Percentiles rank a stretch among this genome's conserved stretches.
Evolutionary conservation across 2,329 filamentous ascomycete genomes (phyloP).

Genomic region (Verticillium tricorpus): DNA sequence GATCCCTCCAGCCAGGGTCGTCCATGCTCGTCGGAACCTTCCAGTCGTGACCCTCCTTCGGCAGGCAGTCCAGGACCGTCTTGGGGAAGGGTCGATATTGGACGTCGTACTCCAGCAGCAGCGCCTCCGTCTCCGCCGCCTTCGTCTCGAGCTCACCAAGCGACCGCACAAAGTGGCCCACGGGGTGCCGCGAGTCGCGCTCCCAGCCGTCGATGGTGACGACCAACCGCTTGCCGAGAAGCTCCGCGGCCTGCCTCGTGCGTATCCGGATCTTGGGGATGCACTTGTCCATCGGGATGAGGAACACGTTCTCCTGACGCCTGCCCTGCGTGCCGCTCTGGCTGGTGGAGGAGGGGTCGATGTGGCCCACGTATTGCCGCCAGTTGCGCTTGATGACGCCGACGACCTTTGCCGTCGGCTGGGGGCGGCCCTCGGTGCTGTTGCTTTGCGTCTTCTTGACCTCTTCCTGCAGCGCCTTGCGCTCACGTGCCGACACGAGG

Average conservation of each 20-base stretch:
- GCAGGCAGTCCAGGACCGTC: conserved; percentile 88
- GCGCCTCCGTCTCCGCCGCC: conserved; percentile 92
- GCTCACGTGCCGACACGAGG: conserved; percentile 84
- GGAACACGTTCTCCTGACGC: conserved; percentile 87
- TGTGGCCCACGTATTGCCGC: conserved; percentile 95
- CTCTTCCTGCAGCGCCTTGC: conserved; percentile 82
- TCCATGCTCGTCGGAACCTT: conserved; percentile 75
- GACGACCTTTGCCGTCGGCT: conserved; percentile 89
- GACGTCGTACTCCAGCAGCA: conserved; percentile 92
- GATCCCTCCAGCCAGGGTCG: conserved; percentile 81
- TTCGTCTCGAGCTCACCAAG: conserved; percentile 93
- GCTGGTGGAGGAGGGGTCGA: conserved; percentile 81
- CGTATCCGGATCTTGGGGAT: conserved; percentile 93
- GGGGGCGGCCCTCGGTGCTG: conserved; percentile 68
- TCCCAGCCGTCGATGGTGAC: conserved; percentile 97
- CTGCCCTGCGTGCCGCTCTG: conserved; percentile 70
- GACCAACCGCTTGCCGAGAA: conserved; percentile 85
- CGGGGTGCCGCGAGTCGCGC: conserved; percentile 83
- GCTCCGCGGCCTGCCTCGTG: conserved; percentile 82
- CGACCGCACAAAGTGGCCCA: conserved; percentile 90
- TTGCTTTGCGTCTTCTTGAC: conserved; percentile 80
- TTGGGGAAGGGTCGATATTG: conserved; percentile 97
- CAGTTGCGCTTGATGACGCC: conserved; percentile 94
- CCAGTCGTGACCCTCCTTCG: conserved; percentile 89
- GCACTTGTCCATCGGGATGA: conserved; percentile 97